Conservation (phyloP, 352 stramenopile species). For the Phytopythium boreale region DNA sequence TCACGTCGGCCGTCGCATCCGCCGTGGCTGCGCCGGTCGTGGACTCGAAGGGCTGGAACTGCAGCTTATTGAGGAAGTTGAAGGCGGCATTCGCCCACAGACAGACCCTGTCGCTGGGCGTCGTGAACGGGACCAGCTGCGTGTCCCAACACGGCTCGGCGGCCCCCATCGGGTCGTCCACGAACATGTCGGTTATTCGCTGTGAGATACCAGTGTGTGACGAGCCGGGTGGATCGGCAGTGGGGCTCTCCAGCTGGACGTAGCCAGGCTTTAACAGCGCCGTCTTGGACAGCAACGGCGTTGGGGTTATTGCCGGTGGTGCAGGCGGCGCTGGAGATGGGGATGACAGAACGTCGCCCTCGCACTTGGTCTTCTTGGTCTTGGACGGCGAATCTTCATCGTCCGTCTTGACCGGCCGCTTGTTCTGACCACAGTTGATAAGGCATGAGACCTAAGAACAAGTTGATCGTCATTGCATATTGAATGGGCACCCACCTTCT, state of each 20-base stretch:
- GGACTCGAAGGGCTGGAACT: conserved; percentile 42
- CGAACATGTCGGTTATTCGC: neutral
- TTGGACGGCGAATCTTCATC: conserved; percentile 30
- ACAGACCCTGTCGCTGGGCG: conserved; percentile 44
- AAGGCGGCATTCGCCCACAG: conserved; percentile 75
- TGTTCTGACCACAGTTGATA: conserved; percentile 38
- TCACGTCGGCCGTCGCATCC: conserved; percentile 18
- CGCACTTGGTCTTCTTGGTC: conserved; percentile 45
- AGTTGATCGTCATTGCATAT: neutral
- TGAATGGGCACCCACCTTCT: conserved; percentile 34
- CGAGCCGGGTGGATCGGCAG: neutral
- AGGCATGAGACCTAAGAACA: neutral
- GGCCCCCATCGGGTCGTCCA: conserved; percentile 5
- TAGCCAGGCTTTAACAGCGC: neutral
- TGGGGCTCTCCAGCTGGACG: neutral
- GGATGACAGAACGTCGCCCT: neutral
- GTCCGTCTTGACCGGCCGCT: conserved; percentile 51
- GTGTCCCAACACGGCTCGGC: conserved; percentile 8
- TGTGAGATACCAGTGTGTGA: conserved; percentile 3
- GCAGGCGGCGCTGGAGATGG: neutral
- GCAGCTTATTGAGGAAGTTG: conserved; percentile 63
- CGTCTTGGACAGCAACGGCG: neutral
- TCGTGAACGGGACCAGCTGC: conserved; percentile 35
- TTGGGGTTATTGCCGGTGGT: neutral
- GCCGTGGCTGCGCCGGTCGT: conserved; percentile 3